These are phyloP conservation scores for Eimeria tenella DNA, from an alignment of 169 alveolate species.

Conservation along the genomic window DNA sequence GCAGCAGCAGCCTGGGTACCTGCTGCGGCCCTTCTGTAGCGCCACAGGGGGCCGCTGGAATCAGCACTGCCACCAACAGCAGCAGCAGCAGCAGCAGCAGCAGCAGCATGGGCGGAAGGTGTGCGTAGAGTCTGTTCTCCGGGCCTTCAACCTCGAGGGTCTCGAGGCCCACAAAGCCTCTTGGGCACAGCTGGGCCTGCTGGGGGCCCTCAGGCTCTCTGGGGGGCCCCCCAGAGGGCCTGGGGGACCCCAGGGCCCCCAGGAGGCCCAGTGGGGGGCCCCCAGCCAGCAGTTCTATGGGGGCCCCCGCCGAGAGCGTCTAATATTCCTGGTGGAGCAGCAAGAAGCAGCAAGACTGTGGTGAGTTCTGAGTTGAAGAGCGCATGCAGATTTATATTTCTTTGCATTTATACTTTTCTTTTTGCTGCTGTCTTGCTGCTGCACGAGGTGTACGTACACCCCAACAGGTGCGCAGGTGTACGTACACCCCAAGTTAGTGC, in stretches of 20 bases:
- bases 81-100: constrained; percentile 11
- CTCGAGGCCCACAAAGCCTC: no score
- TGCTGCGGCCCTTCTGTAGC: not conserved
- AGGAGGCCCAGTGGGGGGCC: not conserved
- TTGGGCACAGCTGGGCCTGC: constrained; percentile 8
- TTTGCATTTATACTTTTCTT: no score
- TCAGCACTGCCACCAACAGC: not conserved
- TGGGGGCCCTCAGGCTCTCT: not conserved
- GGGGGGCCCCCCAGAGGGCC: no score
- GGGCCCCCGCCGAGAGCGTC: not conserved
- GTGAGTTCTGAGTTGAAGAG: no score
- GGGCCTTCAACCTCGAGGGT: not conserved
- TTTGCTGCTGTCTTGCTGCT: no score
- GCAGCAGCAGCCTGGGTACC: not conserved
- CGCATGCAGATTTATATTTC: no score
- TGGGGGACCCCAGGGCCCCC: constrained; percentile 13
- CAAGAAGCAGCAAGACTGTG: no score
- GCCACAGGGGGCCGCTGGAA: not conserved
- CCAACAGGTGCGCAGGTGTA: no score
- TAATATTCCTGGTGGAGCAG: not conserved
- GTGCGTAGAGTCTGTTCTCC: not conserved
- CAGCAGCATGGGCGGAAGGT: constrained; percentile 21
- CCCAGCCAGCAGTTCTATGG: not conserved
- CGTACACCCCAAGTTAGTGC: no score
- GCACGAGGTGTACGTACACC: no score